A percentile compares a stretch with the other conserved stretches of the same genome.
Conservation (phyloP, 2,329 filamentous ascomycete species). For the Penicillium sp. region DNA sequence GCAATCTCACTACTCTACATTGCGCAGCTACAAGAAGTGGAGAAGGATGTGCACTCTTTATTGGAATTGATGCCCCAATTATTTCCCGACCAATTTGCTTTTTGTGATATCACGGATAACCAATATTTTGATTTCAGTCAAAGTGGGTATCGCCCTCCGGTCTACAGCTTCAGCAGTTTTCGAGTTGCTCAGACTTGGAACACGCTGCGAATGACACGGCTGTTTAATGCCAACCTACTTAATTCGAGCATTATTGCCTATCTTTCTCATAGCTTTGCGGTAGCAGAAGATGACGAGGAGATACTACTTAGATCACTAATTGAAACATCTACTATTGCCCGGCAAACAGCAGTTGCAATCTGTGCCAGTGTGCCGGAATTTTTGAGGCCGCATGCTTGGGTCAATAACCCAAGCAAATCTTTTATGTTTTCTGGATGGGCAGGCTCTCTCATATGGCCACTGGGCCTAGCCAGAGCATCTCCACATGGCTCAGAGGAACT, state of each 20-base stretch:
- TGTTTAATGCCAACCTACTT: not conserved
- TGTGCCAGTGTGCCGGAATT: conserved; percentile 1
- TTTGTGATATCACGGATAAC: not conserved
- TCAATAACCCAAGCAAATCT: not conserved
- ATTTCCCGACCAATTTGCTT: not conserved
- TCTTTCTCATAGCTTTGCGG: not conserved
- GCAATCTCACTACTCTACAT: not conserved
- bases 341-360: not conserved
- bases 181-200: conserved; percentile 4
- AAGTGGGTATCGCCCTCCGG: not conserved
- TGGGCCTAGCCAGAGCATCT: not conserved
- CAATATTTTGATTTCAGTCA: not conserved
- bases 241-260: not conserved
- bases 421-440: not conserved
- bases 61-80: not conserved
- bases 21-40: not conserved
- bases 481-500: not conserved
- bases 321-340: not conserved
- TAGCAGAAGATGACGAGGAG: not conserved
- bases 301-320: not conserved
- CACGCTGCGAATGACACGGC: not conserved
- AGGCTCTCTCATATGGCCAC: conserved; percentile 3
- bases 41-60: not conserved
- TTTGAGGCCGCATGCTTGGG: not conserved
- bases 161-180: not conserved